A percentile compares a stretch with the other conserved stretches of the same genome.
These are phyloP conservation scores for Marchantia polymorpha DNA, from an alignment of 225 moss, liverwort and hornwort genomes.

Conservation along the genomic window DNA sequence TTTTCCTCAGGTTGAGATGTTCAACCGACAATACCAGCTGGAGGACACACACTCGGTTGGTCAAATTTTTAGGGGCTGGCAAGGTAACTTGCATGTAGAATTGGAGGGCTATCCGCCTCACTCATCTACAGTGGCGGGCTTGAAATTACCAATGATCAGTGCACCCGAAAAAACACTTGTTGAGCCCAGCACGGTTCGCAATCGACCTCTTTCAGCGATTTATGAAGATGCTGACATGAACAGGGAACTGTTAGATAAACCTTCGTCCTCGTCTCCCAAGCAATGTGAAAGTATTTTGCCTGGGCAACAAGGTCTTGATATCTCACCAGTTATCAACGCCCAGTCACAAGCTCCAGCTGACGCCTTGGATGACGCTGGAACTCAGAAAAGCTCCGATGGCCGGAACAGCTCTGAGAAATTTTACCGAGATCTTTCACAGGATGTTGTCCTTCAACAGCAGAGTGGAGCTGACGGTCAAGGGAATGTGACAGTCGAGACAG, in stretches of 20 bases:
- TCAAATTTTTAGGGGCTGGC: slow-evolving; percentile 21
- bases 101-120: not conserved
- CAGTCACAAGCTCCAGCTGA: not conserved
- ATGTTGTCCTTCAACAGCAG: not conserved
- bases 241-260: not conserved
- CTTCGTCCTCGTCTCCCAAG: not conserved
- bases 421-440: not conserved
- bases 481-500: slow-evolving; percentile 9
- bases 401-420: slow-evolving; percentile 6
- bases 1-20: slow-evolving; percentile 18
- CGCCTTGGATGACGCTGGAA: not conserved
- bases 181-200: not conserved
- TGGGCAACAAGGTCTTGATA: not conserved
- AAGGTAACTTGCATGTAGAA: slow-evolving; percentile 18
- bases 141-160: slow-evolving; percentile 1
- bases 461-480: not conserved
- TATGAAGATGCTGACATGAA: not conserved
- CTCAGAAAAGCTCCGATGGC: slow-evolving; percentile 7
- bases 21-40: slow-evolving; percentile 17
- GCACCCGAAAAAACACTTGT: not conserved
- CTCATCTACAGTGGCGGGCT: not conserved
- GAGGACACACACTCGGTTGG: slow-evolving; percentile 19
- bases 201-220: not conserved
- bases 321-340: not conserved
- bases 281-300: not conserved